A percentile compares a stretch with the other conserved stretches of the same genome.
These are phyloP conservation scores for Polytrichum commune DNA, from an alignment of 225 moss, liverwort and hornwort species.

Conservation along the genomic window DNA sequence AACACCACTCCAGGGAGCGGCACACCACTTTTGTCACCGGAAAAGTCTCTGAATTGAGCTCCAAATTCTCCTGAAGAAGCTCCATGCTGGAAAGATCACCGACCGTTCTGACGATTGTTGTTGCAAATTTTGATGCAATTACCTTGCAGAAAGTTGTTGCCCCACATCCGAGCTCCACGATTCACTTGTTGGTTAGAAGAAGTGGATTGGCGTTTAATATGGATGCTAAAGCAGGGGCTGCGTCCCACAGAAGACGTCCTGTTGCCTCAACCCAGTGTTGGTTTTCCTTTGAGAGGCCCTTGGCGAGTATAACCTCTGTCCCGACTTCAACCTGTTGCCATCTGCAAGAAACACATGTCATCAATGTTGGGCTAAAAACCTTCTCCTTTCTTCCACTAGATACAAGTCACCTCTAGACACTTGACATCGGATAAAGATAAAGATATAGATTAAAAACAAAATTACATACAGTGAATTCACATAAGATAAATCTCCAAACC, in stretches of 20 bases:
- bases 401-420: no score
- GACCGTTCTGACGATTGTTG: conserved; percentile 64
- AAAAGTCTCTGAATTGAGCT: conserved; percentile 55
- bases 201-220: conserved; percentile 66
- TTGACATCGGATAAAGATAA: no score
- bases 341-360: conserved; percentile 29
- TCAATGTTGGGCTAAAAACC: neutral
- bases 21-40: conserved; percentile 39
- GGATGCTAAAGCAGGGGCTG: conserved; percentile 73
- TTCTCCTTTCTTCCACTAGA: no score
- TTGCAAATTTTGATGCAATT: conserved; percentile 54
- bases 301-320: conserved; percentile 42
- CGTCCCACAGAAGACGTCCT: conserved; percentile 89
- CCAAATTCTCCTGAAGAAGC: conserved; percentile 69
- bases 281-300: conserved; percentile 68
- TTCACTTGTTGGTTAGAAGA: conserved; percentile 45
- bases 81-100: conserved; percentile 59
- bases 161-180: conserved; percentile 92
- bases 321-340: conserved; percentile 51
- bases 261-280: conserved; percentile 81
- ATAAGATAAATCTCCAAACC: no score
- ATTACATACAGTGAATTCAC: no score
- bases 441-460: no score
- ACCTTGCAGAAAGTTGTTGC: conserved; percentile 82
- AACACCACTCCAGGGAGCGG: conserved; percentile 68